phyloP scores from a whole-genome alignment of 2,329 filamentous ascomycete species.

The Delphinella strobiligena region DNA sequence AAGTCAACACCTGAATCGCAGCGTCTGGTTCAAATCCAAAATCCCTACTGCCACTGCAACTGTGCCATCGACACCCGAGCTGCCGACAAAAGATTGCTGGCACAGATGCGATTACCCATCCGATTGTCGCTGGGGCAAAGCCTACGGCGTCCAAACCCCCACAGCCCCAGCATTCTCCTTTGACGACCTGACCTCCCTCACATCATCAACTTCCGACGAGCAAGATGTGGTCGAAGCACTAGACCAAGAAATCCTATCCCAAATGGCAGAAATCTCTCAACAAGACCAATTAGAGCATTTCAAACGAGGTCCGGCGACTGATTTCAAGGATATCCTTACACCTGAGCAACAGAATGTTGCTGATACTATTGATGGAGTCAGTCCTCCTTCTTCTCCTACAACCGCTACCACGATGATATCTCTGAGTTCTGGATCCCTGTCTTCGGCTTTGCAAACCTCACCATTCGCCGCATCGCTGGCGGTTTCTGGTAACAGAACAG shows the following conservation, averaged over 20 bases:
- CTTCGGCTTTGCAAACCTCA: too few relatives aligned
- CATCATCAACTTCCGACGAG: neutral
- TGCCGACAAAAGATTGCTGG: slow-evolving; percentile 29
- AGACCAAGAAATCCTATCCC: too few relatives aligned
- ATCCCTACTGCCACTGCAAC: neutral
- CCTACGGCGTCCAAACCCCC: slow-evolving; percentile 16
- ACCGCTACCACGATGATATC: too few relatives aligned
- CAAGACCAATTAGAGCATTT: neutral
- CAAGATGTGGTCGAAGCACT: neutral
- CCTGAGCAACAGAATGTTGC: slow-evolving; percentile 6
- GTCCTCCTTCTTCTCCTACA: neutral
- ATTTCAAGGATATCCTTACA: slow-evolving; percentile 18
- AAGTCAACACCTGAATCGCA: neutral
- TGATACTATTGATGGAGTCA: slow-evolving; percentile 5
- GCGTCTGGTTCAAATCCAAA: neutral
- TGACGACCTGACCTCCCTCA: slow-evolving; percentile 1
- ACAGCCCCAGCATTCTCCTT: slow-evolving; percentile 4
- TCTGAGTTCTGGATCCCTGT: too few relatives aligned
- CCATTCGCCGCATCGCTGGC: neutral
- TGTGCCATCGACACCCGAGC: neutral
- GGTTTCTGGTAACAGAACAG: neutral
- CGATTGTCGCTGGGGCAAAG: slow-evolving; percentile 31
- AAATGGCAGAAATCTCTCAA: too few relatives aligned
- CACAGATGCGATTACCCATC: slow-evolving; percentile 33
- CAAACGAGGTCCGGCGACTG: slow-evolving; percentile 10